Evolutionary conservation across 73 alveolate genomes (phyloP).

Genomic region (Breviolum minutum): DNA sequence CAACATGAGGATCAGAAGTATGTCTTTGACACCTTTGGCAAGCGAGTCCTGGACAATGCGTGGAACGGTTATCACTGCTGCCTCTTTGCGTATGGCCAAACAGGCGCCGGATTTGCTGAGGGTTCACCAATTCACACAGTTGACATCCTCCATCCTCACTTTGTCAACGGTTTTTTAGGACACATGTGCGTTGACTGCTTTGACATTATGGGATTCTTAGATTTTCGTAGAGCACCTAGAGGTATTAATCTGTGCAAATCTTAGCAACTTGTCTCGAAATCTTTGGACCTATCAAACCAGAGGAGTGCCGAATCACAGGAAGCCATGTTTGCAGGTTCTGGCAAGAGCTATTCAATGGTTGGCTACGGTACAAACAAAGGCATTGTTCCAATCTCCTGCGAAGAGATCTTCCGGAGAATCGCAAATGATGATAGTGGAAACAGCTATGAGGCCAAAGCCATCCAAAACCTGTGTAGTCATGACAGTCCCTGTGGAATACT

Average conservation of each 20-base stretch:
- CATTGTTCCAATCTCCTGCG: constrained; percentile 99
- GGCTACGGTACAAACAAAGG: constrained; percentile 99
- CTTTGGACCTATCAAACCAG: background rate
- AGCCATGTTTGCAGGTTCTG: constrained; percentile 94
- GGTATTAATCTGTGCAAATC: background rate
- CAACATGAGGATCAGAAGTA: constrained; percentile 97
- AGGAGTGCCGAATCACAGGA: background rate
- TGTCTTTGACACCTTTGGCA: constrained; percentile 98
- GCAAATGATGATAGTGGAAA: constrained; percentile 92
- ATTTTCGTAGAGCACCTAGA: too few species aligned
- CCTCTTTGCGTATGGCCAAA: constrained; percentile 99
- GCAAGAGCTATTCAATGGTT: constrained; percentile 99
- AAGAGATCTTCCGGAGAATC: constrained; percentile 98
- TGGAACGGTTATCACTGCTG: constrained; percentile 99
- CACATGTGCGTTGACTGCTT: too few species aligned
- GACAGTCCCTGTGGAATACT: too few species aligned
- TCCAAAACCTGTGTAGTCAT: background rate
- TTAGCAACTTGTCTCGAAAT: background rate
- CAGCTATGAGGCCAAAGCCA: constrained; percentile 31
- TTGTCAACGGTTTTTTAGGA: background rate
- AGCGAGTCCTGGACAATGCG: constrained; percentile 90
- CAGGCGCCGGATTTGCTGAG: constrained; percentile 32
- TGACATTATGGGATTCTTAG: too few species aligned
- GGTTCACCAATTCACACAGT: background rate
- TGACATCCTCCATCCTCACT: background rate